phyloP scores from a whole-genome alignment of 371 early-diverging fungal species.

The Mortierella sp. region DNA sequence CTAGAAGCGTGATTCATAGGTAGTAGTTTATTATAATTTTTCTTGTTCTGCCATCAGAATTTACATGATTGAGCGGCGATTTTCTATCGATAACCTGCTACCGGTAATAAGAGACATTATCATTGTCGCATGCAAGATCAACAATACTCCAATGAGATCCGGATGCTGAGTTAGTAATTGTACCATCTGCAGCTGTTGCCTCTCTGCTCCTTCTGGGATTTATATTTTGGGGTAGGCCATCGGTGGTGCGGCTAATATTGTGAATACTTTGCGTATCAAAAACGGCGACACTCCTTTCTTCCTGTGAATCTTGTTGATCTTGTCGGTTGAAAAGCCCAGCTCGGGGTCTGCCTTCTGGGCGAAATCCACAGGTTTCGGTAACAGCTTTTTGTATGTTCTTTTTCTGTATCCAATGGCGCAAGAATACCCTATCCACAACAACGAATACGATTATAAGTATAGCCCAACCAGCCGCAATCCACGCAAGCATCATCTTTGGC shows the following conservation, averaged over 20 bases:
- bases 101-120: background rate
- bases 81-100: too few species aligned
- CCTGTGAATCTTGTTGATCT: background rate
- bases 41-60: too few species aligned
- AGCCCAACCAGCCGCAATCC: constrained; percentile 68
- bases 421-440: constrained; percentile 28
- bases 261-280: background rate
- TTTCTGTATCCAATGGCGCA: constrained; percentile 35
- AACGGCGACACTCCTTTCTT: background rate
- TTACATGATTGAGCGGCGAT: too few species aligned
- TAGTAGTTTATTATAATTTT: background rate
- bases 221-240: background rate
- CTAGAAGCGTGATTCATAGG: background rate
- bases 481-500: constrained; percentile 63
- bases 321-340: background rate
- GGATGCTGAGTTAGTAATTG: background rate
- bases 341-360: background rate
- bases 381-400: background rate
- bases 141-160: constrained; percentile 18
- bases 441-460: constrained; percentile 64
- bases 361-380: background rate
- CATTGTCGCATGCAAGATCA: constrained; percentile 3
- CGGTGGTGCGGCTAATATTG: background rate
- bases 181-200: background rate
- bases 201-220: background rate